Base-by-base conservation (phyloP, 139 green algal genomes). In the Nannochloris sp. region DNA sequence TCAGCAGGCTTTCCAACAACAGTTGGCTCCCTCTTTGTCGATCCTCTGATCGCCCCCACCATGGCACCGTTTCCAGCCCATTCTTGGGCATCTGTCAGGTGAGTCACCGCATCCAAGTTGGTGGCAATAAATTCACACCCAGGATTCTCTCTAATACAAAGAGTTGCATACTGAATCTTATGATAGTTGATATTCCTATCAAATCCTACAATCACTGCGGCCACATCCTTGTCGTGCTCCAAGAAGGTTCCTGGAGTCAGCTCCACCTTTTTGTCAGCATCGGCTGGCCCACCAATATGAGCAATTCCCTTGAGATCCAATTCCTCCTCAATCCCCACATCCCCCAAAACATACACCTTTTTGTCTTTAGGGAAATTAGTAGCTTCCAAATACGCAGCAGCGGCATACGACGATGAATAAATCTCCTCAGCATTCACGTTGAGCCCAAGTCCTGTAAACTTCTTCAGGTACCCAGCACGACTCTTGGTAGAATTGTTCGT, bases 401-500 rank as follows among this genome's bases (percentile, higher is more conserved):
- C 94, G 5, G 94, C 94, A 72, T 95, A 99, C 1, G 94, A 98
- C 0, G 90, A 97, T 0, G 88, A 95, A 76, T 96, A 99, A 40
- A 99, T 96, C 80, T 99, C 94, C 71, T 98, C 93, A n/a, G 88
- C 78, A 24, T 76, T 79, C 6, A 99, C 79, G 12, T 88, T 81
- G 11, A 99, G 82, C 1, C 92, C 92, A 21, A 99, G 79, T 31
- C 60, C 76, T 1, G 75, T 90, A 77, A 99, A 99, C 84, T 99
- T 99, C 40, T 87, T 90, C 19, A 95, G 75, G 72, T 96, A 96
- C 4, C 89, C 89, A 23, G 85, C 84, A 5, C 94, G 78, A 4
- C 83, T 95, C 81, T 99, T 99, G 63, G 94, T 99, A 56, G 83
- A 93, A 81, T 99, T 99, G 86, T 99, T 99, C 59, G 94, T 99